These are phyloP conservation scores for Paramyrothecium roridum DNA, from an alignment of 2,329 filamentous ascomycete genomes.

Conservation along the genomic window DNA sequence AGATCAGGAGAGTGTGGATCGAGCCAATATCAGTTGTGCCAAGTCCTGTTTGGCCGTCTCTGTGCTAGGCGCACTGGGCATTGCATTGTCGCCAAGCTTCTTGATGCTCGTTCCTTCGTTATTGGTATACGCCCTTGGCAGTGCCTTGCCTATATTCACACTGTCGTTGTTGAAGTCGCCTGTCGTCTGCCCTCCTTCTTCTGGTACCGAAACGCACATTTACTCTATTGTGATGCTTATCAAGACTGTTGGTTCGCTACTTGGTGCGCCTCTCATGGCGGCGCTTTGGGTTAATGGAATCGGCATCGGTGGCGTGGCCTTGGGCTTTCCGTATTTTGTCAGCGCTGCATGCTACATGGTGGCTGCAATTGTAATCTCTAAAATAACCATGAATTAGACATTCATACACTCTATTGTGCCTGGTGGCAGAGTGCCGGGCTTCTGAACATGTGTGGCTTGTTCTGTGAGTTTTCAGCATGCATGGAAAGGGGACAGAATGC, in stretches of 20 bases:
- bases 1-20: constrained; percentile 6
- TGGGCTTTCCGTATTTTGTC: constrained; percentile 20
- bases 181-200: constrained; percentile 20
- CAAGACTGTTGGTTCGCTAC: constrained; percentile 42
- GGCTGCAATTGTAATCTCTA: constrained; percentile 12
- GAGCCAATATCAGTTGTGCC: constrained; percentile 12
- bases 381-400: background rate
- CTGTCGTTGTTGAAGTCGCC: constrained; percentile 44
- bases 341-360: constrained; percentile 15
- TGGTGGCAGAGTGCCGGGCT: no score
- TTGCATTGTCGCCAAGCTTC: constrained; percentile 33
- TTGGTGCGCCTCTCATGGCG: constrained; percentile 46
- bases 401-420: no score
- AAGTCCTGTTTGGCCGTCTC: constrained; percentile 15
- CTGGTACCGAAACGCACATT: constrained; percentile 31
- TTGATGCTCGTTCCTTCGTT: constrained; percentile 40
- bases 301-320: constrained; percentile 22
- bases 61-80: constrained; percentile 36
- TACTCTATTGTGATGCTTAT: constrained; percentile 51
- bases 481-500: no score
- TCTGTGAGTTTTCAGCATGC: no score
- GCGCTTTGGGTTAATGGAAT: constrained; percentile 44
- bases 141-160: constrained; percentile 47
- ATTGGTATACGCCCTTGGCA: constrained; percentile 44
- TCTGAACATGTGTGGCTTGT: no score